A percentile compares a stretch with the other conserved stretches of the same genome.
Conservation (phyloP, 2,329 filamentous ascomycete species). For the Verticillium zaregamsianum region DNA sequence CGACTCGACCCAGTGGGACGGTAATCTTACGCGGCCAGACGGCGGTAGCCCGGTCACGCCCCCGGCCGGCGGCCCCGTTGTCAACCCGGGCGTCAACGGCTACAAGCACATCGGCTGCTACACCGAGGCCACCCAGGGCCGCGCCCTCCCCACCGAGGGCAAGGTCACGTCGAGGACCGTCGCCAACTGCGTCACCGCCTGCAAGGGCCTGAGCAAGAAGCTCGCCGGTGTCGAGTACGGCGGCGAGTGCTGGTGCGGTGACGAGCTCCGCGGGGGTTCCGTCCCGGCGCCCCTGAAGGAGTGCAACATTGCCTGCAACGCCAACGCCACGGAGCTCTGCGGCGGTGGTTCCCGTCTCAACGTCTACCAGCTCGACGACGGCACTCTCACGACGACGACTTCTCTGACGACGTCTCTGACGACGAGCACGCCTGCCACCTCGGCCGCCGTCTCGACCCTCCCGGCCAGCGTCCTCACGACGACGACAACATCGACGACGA, state of each 20-base stretch:
- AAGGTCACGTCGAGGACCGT: neutral
- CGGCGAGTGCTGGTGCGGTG: conserved; percentile 33
- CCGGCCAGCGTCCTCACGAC: conserved; percentile 3
- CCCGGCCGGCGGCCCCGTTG: conserved; percentile 16
- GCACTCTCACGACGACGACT: neutral
- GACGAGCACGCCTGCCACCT: neutral
- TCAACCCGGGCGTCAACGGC: conserved; percentile 30
- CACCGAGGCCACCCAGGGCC: conserved; percentile 22
- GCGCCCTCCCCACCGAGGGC: conserved; percentile 19
- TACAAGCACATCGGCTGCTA: conserved; percentile 23
- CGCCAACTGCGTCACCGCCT: conserved; percentile 15
- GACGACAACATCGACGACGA: conserved; percentile 1
- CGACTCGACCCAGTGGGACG: conserved; percentile 22
- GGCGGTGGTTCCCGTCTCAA: conserved; percentile 28
- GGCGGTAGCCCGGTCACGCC: conserved; percentile 8
- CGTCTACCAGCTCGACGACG: conserved; percentile 22
- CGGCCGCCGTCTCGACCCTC: neutral
- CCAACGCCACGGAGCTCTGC: conserved; percentile 28
- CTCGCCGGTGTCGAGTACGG: conserved; percentile 32
- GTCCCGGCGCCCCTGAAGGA: conserved; percentile 21
- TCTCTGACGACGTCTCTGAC: neutral
- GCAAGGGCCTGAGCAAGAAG: conserved; percentile 17
- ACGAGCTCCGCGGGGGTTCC: conserved; percentile 20
- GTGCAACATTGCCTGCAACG: conserved; percentile 28
- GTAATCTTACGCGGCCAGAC: conserved; percentile 16